phyloP scores from a whole-genome alignment of 495 filamentous ascomycete genomes.

The Neurospora pannonica region DNA sequence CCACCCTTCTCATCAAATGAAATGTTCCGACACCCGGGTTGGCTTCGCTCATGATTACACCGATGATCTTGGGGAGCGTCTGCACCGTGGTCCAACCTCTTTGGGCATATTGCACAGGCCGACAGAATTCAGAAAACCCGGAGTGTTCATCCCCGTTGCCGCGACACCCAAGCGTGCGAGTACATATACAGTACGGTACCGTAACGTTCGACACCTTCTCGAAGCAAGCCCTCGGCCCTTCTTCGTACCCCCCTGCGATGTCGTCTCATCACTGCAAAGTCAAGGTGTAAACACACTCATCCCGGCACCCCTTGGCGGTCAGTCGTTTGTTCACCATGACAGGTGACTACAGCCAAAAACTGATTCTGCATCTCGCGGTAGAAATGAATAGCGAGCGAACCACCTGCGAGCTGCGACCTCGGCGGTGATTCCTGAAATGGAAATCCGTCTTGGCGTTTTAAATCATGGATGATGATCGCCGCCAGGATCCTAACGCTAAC shows the following conservation, averaged over 20 bases:
- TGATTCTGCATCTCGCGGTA: neutral
- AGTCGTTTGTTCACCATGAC: neutral
- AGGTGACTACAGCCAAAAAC: neutral
- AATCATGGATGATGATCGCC: constrained; percentile 6
- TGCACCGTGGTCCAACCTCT: neutral
- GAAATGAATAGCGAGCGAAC: constrained; percentile 1
- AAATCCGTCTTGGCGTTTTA: constrained; percentile 10
- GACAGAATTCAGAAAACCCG: neutral
- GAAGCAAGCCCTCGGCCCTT: neutral
- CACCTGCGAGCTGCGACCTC: neutral
- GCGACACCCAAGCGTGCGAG: neutral
- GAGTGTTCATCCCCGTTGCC: neutral
- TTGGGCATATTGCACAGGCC: neutral
- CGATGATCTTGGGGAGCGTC: neutral
- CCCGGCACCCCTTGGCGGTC: neutral
- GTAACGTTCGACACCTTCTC: neutral
- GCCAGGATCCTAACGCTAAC: constrained; percentile 4
- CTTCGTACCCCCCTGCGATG: neutral
- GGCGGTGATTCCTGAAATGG: constrained; percentile 19
- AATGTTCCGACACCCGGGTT: neutral
- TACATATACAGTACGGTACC: neutral
- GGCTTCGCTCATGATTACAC: neutral
- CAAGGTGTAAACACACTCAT: neutral
- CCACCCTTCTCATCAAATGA: neutral
- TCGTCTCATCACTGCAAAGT: neutral